Conservation (phyloP, 805 yeast genomes). For the Kodamaea restingae region DNA sequence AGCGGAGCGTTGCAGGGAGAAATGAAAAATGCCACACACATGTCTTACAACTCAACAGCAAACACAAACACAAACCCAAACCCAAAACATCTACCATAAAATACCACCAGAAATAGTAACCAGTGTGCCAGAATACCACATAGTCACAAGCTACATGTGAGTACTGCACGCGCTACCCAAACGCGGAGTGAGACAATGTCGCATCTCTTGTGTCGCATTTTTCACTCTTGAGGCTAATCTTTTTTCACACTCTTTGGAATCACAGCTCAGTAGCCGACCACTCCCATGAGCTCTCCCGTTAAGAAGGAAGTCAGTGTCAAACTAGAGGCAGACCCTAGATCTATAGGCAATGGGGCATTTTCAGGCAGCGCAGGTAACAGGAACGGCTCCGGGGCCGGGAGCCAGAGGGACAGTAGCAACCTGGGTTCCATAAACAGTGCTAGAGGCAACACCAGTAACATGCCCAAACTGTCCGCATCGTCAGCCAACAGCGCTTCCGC, state of each 20-base stretch:
- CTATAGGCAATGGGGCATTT: background rate
- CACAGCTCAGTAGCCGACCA: background rate
- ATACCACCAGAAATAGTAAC: no score
- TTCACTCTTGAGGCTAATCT: background rate
- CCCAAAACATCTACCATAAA: no score
- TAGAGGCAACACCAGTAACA: background rate
- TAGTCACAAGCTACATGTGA: background rate
- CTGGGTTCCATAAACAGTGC: background rate
- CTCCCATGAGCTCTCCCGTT: conserved; percentile 24
- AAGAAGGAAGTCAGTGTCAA: conserved; percentile 28
- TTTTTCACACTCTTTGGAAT: background rate
- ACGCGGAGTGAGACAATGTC: background rate
- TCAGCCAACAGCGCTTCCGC: conserved; percentile 3
- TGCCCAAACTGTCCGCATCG: conserved; percentile 1
- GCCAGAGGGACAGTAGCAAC: background rate
- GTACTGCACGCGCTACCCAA: conserved; percentile 1
- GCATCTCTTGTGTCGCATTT: background rate
- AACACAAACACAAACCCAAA: no score
- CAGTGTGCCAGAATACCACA: no score
- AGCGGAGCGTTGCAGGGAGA: background rate
- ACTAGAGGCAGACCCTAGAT: conserved; percentile 15
- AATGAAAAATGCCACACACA: no score
- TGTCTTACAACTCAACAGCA: no score
- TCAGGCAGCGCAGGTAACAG: background rate
- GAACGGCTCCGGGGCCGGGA: background rate